Evolutionary conservation across 106 monocot genomes (phyloP).

Genomic region (Dendrobium huoshanense): DNA sequence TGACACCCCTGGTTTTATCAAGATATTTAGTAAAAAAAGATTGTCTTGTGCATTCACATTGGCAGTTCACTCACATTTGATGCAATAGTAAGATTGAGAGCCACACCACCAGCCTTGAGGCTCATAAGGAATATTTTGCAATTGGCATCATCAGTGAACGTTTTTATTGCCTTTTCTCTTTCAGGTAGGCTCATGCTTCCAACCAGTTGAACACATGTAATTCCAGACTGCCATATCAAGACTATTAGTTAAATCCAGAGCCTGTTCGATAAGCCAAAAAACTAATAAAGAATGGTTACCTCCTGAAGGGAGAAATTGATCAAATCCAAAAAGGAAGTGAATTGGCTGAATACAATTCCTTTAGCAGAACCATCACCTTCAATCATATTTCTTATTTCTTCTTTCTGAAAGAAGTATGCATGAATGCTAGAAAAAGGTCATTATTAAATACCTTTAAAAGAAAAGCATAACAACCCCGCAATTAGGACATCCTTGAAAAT

Average conservation of each 20-base stretch:
- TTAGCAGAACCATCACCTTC: slow-evolving; percentile 85
- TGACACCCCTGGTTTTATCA: too few species aligned
- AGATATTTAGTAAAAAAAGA: neutral
- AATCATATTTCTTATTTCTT: slow-evolving; percentile 85
- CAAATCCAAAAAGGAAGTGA: slow-evolving; percentile 86
- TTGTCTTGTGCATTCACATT: neutral
- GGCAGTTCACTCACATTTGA: slow-evolving; percentile 53
- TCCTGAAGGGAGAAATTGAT: slow-evolving; percentile 60
- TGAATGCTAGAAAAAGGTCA: neutral
- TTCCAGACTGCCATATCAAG: slow-evolving; percentile 54
- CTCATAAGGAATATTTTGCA: slow-evolving; percentile 88
- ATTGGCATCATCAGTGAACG: slow-evolving; percentile 54
- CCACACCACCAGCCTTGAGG: slow-evolving; percentile 93
- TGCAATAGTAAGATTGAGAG: slow-evolving; percentile 82
- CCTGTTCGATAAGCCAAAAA: neutral
- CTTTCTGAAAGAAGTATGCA: slow-evolving; percentile 30
- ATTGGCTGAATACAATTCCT: slow-evolving; percentile 93
- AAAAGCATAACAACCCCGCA: slow-evolving; percentile 6
- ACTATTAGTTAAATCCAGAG: slow-evolving; percentile 12
- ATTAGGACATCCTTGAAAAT: neutral
- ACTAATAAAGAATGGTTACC: slow-evolving; percentile 17
- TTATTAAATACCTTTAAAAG: neutral
- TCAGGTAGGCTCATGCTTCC: slow-evolving; percentile 77
- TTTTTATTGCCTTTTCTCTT: slow-evolving; percentile 73
- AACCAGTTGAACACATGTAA: slow-evolving; percentile 73